These are phyloP conservation scores for Imleria badia DNA, from an alignment of 768 basidiomycete genomes.

Conservation along the genomic window DNA sequence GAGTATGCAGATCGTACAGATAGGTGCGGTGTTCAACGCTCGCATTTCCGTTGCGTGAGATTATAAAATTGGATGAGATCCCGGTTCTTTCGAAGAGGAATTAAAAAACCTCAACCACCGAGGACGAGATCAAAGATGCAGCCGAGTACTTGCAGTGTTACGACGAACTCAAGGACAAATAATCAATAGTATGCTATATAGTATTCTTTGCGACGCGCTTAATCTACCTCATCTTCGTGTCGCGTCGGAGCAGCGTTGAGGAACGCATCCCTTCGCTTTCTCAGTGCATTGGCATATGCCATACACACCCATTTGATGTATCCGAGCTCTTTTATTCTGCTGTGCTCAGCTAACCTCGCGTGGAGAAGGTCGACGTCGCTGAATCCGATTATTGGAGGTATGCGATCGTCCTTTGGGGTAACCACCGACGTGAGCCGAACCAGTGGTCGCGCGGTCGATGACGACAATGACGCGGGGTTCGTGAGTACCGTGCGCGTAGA, in stretches of 20 bases:
- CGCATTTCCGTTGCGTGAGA: background rate
- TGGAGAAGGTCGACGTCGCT: constrained; percentile 78
- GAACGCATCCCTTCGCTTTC: constrained; percentile 51
- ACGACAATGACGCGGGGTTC: constrained; percentile 29
- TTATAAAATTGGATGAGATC: background rate
- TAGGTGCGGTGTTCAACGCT: background rate
- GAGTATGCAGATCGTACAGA: background rate
- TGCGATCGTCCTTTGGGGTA: constrained; percentile 69
- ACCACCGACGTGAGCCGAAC: constrained; percentile 64
- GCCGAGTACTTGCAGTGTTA: background rate
- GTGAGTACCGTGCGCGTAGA: constrained; percentile 57
- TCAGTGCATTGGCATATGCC: constrained; percentile 69
- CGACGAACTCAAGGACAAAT: too few species aligned
- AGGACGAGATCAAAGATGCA: background rate
- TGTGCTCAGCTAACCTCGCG: constrained; percentile 57
- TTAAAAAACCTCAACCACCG: too few species aligned
- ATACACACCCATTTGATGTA: constrained; percentile 74
- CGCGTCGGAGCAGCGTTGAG: constrained; percentile 15
- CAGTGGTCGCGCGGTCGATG: constrained; percentile 48
- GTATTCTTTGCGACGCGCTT: background rate
- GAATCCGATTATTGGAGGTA: constrained; percentile 80
- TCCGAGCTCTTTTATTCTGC: constrained; percentile 47
- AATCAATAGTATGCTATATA: background rate
- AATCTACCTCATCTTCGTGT: constrained; percentile 8
- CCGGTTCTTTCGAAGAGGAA: background rate